phyloP scores from a whole-genome alignment of 441 rosid species.

The Viola pubescens region DNA sequence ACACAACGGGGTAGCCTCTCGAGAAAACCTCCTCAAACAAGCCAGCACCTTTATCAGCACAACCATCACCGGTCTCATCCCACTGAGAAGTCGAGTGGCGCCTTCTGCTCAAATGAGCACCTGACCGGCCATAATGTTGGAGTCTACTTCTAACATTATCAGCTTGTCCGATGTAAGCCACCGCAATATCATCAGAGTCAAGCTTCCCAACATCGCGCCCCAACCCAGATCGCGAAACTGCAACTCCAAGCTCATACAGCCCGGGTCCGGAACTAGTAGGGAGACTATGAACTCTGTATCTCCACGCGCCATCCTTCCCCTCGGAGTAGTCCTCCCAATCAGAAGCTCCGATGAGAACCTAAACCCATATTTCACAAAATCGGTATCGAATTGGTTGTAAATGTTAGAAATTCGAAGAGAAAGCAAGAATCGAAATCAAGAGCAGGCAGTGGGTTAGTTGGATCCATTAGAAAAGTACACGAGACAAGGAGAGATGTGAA shows the following conservation, averaged over 20 bases:
- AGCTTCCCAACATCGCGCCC: constrained; percentile 29
- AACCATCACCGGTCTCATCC: constrained; percentile 9
- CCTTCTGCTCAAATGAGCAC: constrained; percentile 47
- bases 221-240: constrained; percentile 18
- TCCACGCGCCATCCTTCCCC: constrained; percentile 48
- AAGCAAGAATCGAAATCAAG: neutral
- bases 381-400: neutral
- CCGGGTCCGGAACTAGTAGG: constrained; percentile 46
- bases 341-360: constrained; percentile 55
- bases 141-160: constrained; percentile 58
- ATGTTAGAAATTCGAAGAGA: neutral
- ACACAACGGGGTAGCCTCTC: constrained; percentile 41
- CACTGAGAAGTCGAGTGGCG: constrained; percentile 10
- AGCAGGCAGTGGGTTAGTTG: neutral
- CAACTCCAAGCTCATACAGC: constrained; percentile 62
- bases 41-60: constrained; percentile 24
- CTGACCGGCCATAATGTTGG: constrained; percentile 53
- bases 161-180: constrained; percentile 57
- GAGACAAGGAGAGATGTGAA: neutral
- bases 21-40: constrained; percentile 48
- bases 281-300: constrained; percentile 61
- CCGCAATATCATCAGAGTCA: constrained; percentile 31
- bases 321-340: constrained; percentile 46
- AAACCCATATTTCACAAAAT: neutral
- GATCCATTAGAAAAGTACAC: too few species aligned